Evolutionary conservation across 2,329 filamentous ascomycete genomes (phyloP).

Genomic region (Aspergillus sp.): DNA sequence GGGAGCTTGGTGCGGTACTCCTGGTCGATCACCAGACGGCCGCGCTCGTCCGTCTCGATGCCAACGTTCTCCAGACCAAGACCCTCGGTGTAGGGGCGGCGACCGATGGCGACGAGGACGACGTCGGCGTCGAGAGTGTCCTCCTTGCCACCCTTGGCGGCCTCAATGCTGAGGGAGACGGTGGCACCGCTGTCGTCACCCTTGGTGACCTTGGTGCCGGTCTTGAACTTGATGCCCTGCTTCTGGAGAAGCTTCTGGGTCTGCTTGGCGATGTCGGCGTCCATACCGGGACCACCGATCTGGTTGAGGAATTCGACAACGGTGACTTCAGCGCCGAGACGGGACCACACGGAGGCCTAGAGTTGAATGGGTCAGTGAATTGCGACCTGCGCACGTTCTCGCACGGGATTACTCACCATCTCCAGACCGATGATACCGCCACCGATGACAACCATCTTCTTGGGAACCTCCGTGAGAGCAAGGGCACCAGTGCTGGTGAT

Average conservation of each 20-base stretch:
- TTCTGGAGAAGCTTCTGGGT: slow-evolving; percentile 90
- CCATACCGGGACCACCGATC: slow-evolving; percentile 98
- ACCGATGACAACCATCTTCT: slow-evolving; percentile 96
- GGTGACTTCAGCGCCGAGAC: slow-evolving; percentile 89
- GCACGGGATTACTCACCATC: slow-evolving; percentile 61
- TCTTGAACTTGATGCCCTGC: slow-evolving; percentile 98
- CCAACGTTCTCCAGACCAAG: slow-evolving; percentile 93
- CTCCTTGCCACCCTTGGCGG: slow-evolving; percentile 92
- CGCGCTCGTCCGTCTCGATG: slow-evolving; percentile 71
- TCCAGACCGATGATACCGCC: slow-evolving; percentile 98
- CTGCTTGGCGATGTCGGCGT: slow-evolving; percentile 85
- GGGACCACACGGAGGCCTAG: slow-evolving; percentile 86
- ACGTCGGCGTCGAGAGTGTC: slow-evolving; percentile 92
- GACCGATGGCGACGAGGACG: slow-evolving; percentile 93
- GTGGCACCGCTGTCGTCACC: slow-evolving; percentile 77
- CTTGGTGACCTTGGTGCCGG: slow-evolving; percentile 87
- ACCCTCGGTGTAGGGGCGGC: slow-evolving; percentile 87
- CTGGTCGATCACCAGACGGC: slow-evolving; percentile 93
- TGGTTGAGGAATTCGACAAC: slow-evolving; percentile 95
- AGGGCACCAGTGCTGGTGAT: slow-evolving; percentile 95
- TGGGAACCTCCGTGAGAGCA: slow-evolving; percentile 82
- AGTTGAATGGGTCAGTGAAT: no score
- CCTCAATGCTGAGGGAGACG: slow-evolving; percentile 80
- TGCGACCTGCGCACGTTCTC: not conserved
- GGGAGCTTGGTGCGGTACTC: slow-evolving; percentile 98